Base-by-base conservation (phyloP, 2,329 filamentous ascomycete species). In the Fusarium sp. region DNA sequence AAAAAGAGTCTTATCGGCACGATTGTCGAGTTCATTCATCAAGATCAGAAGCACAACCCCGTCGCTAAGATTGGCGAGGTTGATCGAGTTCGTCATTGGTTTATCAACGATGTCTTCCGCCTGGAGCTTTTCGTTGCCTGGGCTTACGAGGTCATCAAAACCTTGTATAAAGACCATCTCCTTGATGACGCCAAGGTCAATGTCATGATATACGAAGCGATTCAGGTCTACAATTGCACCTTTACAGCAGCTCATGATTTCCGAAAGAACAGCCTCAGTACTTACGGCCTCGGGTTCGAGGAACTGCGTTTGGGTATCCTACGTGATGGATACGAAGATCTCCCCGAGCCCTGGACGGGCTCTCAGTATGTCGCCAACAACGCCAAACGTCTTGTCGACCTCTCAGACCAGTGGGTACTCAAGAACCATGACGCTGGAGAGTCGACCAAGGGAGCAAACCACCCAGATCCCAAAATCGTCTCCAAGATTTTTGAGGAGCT, bases 311-410 rank as follows among this genome's bases (percentile, higher is more conserved):
- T 91, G 69, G 91, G 91, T 9, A 87, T 93, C 25, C 79, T 93
- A 12, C 81, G 83, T 4, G 82, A 85, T 18, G 87, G 88, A 46
- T 94, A 94, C 75, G 86, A 90, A 22, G 88, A 86, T 13, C 84
- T 98, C 11, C 88, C 91, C 0, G 90, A 93, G 64, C 92, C 94
- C 46, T 99, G 96, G 96, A 98, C 94, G 1, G 94, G 93, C 18
- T 89, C 87, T 70, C 79, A 82, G 45, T 88, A 85, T 68, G 83
- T 90, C 58, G 86, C 88, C 53, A 90, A 90, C 77, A 90, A 90
- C 66, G 75, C 85, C 14, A 87, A 88, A 75, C 87, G 88, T 20
- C 83, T 90, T 18, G 81, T 88, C 25, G 86, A 90, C 68, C 83
- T 91, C 20, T 84, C 84, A 41, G 82, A 85, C 27, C 83, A 85